Percentiles rank a stretch among this genome's conserved stretches.
Evolutionary conservation across 768 basidiomycete genomes (phyloP).

Genomic region (Mycena kentingensis): DNA sequence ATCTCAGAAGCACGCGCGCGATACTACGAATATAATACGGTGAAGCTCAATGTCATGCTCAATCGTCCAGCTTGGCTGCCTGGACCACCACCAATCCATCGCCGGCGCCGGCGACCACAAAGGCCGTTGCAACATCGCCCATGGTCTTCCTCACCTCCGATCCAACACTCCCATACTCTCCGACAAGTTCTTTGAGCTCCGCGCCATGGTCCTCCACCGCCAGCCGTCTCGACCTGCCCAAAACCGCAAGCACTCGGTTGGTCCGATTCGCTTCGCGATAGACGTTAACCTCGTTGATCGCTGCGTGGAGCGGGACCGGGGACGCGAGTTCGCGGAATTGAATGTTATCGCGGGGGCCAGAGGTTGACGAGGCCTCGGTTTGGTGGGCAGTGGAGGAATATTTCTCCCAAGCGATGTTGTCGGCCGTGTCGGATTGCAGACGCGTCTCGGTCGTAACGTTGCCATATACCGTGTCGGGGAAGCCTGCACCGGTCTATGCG

Average conservation of each 20-base stretch:
- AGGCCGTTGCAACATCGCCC: conserved; percentile 80
- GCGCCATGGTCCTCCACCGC: conserved; percentile 68
- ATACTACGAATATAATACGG: not conserved
- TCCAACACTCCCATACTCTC: conserved; percentile 55
- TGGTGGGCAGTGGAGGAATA: conserved; percentile 46
- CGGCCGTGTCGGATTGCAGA: conserved; percentile 82
- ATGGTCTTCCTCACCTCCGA: conserved; percentile 78
- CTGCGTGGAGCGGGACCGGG: conserved; percentile 60
- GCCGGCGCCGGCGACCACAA: conserved; percentile 63
- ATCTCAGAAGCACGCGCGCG: not conserved
- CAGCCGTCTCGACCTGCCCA: conserved; percentile 75
- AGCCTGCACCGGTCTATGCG: conserved; percentile 30
- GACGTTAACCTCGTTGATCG: conserved; percentile 47
- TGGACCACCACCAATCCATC: conserved; percentile 71
- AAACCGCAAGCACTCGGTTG: conserved; percentile 58
- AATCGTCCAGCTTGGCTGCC: conserved; percentile 38
- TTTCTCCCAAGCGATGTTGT: conserved; percentile 72
- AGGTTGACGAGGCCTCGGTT: conserved; percentile 20
- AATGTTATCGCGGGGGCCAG: conserved; percentile 54
- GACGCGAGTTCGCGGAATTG: conserved; percentile 60
- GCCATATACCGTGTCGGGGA: conserved; percentile 74
- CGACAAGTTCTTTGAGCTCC: conserved; percentile 70
- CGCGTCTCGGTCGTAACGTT: conserved; percentile 61
- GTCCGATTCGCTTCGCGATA: conserved; percentile 22
- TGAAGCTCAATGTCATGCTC: conserved; percentile 21